Evolutionary conservation across 768 basidiomycete genomes (phyloP).

Genomic region (Tulasnella sp.): DNA sequence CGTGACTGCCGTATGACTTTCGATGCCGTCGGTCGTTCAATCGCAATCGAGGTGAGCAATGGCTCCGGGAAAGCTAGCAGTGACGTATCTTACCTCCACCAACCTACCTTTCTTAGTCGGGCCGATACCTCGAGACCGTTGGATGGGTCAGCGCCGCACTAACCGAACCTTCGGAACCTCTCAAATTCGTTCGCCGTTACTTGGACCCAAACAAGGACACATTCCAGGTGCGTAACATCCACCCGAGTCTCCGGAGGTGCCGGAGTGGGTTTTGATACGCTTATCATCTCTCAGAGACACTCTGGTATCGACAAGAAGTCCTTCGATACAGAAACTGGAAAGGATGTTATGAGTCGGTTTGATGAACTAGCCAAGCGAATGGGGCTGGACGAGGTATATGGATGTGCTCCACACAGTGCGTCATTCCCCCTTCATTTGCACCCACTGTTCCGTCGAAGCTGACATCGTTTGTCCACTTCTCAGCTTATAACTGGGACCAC

Average conservation of each 20-base stretch:
- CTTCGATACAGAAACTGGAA: background rate
- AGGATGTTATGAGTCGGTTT: background rate
- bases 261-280: background rate
- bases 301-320: background rate
- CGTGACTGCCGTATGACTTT: background rate
- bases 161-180: background rate
- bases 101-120: background rate
- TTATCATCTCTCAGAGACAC: background rate
- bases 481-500: constrained; percentile 8
- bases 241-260: background rate
- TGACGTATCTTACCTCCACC: background rate
- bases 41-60: background rate
- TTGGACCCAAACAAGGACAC: background rate
- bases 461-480: background rate
- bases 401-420: background rate
- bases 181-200: background rate
- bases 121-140: constrained; percentile 11
- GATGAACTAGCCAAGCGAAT: background rate
- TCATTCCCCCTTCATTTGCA: background rate
- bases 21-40: background rate
- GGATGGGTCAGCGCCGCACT: constrained; percentile 2
- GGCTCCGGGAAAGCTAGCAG: background rate
- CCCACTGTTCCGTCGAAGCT: background rate
- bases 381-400: background rate
- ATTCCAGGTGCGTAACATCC: background rate